Evolutionary conservation across 495 filamentous ascomycete genomes (phyloP), one percentile per base, ranked within the genome.

Genomic region (Daldinia concentrica): DNA sequence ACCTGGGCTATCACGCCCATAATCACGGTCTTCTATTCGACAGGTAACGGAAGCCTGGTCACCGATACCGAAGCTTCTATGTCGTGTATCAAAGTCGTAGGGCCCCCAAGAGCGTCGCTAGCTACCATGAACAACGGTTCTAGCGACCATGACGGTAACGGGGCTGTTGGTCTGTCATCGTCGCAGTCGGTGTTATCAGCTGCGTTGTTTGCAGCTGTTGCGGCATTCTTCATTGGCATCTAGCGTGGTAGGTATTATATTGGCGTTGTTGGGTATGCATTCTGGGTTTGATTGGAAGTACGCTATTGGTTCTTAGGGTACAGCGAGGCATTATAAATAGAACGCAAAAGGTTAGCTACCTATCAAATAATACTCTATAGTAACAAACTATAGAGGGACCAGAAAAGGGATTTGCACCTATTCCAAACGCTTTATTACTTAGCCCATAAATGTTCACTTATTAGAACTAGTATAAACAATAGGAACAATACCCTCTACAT

Each of bases 21-120:
- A 7, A 39, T 76, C 30, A 76, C 74, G 4, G 57, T 74, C 50
- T 74, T 74, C 34, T 76, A 67, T 29, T 65, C 68, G 2, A 32
- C 27, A 15, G 58, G 48, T 5, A 60, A 62, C 26, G 52, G 57
- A 36, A 74, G 62, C n/a, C 12, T 67, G 0, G 48, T 69, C 3
- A 48, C 17, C 9, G 55, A 60, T 6, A 41, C 59, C 7, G 71
- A 74, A 19, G 68, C 66, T 19, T 74, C 74, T 3, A 11, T 76
- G 55, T 48, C 68, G 0, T 76, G 74, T 29, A 15, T 74, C 41
- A 76, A 76, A 43, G 27, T 57, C 3, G 36, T 76, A 11, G 71
- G 74, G 1, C 74, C 74, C 29, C 26, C 68, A 1, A 57, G 32
- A 36, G 74, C 71, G 2, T 76, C 74, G 14, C 36, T 74, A 6